These are phyloP conservation scores for Chenopodium album DNA, from an alignment of 148 eudicot species.

Conservation along the genomic window DNA sequence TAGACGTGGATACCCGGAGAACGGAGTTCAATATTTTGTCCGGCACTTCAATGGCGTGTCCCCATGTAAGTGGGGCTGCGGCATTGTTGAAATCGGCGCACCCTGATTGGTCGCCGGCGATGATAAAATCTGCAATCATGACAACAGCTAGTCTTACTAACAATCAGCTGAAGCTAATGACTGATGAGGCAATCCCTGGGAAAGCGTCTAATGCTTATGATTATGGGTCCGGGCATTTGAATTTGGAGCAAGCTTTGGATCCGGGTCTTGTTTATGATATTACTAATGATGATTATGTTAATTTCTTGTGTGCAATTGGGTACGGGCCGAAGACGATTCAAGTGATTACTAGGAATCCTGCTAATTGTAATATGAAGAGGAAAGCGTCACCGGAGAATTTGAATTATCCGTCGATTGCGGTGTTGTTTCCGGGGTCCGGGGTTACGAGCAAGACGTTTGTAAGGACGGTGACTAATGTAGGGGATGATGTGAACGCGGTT, in stretches of 20 bases:
- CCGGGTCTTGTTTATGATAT: slow-evolving; percentile 90
- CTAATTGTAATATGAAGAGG: slow-evolving; percentile 55
- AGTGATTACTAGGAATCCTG: slow-evolving; percentile 73
- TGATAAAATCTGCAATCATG: slow-evolving; percentile 88
- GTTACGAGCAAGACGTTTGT: slow-evolving; percentile 57
- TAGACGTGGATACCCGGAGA: slow-evolving; percentile 59
- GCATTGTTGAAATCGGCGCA: slow-evolving; percentile 88
- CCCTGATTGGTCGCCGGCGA: slow-evolving; percentile 87
- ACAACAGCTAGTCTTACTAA: slow-evolving; percentile 71
- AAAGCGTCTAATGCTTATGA: slow-evolving; percentile 70
- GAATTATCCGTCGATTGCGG: slow-evolving; percentile 85
- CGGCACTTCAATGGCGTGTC: slow-evolving; percentile 94
- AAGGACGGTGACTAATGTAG: slow-evolving; percentile 84
- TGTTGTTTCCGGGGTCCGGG: slow-evolving; percentile 51
- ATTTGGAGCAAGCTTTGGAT: slow-evolving; percentile 75
- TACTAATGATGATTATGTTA: slow-evolving; percentile 56
- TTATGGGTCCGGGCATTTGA: slow-evolving; percentile 79
- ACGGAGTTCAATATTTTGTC: slow-evolving; percentile 86
- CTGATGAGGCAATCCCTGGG: slow-evolving; percentile 58
- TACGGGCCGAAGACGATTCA: slow-evolving; percentile 89
- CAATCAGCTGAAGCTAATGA: slow-evolving; percentile 52
- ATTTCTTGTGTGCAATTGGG: slow-evolving; percentile 76
- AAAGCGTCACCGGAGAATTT: slow-evolving; percentile 66
- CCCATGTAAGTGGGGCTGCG: slow-evolving; percentile 93
- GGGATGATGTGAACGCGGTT: slow-evolving; percentile 49